Conservation (phyloP, 495 filamentous ascomycete genomes). For the Saxophila tyrrhenica region DNA sequence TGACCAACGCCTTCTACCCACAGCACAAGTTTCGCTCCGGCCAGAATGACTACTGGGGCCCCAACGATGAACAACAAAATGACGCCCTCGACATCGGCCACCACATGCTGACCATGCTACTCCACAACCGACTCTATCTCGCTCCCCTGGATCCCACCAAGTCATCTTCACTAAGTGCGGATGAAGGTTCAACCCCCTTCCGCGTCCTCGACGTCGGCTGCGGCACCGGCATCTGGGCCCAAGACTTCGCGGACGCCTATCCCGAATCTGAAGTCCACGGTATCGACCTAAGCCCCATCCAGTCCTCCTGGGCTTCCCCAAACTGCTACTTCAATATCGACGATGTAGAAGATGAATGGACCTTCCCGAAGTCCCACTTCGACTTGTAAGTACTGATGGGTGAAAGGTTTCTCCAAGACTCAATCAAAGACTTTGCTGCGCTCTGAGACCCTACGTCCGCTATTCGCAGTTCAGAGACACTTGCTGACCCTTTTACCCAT, state of each 20-base stretch:
- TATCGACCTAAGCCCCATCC: not conserved
- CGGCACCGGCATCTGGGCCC: conserved; percentile 86
- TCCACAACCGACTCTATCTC: not conserved
- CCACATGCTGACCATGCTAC: not conserved
- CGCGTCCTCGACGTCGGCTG: conserved; percentile 67
- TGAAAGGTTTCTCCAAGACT: no score
- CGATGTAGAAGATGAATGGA: not conserved
- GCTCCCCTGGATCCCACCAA: not conserved
- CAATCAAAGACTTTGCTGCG: no score
- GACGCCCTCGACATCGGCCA: conserved; percentile 1
- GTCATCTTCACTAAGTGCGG: not conserved
- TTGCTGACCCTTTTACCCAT: no score
- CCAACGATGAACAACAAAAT: conserved; percentile 1
- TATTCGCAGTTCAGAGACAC: no score
- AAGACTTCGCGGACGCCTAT: conserved; percentile 68
- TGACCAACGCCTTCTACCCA: no score
- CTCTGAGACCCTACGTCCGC: no score
- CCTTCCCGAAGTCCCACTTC: not conserved
- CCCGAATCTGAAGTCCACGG: not conserved
- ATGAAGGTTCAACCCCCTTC: not conserved
- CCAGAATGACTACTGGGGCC: conserved; percentile 3
- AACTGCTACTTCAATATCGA: not conserved
- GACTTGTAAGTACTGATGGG: no score
- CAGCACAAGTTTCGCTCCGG: not conserved
- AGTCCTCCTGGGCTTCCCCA: not conserved